These are phyloP conservation scores for Neurospora crassa DNA, from an alignment of 2,329 filamentous ascomycete species.

Conservation along the genomic window DNA sequence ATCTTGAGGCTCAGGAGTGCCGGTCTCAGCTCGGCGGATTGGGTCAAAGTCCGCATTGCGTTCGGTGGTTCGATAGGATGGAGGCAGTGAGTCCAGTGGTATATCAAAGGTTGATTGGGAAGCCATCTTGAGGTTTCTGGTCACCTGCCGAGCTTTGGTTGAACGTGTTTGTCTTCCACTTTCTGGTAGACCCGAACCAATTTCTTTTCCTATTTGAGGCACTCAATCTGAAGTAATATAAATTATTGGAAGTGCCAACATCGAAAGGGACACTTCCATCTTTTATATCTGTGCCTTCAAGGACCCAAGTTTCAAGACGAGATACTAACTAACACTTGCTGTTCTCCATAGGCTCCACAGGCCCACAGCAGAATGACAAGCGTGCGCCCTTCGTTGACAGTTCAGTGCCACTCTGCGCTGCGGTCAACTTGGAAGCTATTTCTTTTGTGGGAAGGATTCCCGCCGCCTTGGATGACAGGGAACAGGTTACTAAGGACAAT, in stretches of 20 bases:
- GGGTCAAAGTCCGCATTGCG: not conserved
- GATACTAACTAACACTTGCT: not conserved
- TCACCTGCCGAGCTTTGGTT: not conserved
- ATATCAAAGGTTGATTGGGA: not conserved
- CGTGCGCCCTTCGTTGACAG: not conserved
- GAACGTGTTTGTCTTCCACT: not conserved
- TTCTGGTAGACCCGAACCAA: not conserved
- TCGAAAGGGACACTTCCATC: not conserved
- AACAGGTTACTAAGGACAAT: not conserved
- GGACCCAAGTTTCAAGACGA: not conserved
- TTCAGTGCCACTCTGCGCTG: not conserved
- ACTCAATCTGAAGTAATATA: not conserved
- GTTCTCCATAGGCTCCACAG: not conserved
- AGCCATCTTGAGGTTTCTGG: not conserved
- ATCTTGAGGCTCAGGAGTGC: not conserved
- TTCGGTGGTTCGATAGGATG: not conserved
- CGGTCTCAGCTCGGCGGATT: not conserved
- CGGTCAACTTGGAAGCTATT: not conserved
- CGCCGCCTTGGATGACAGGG: not conserved
- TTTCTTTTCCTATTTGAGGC: not conserved
- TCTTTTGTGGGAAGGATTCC: not conserved
- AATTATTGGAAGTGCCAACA: not conserved
- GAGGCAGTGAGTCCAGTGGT: not conserved
- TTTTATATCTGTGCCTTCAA: not conserved
- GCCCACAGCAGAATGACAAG: not conserved